These are phyloP conservation scores for Dothiorella sarmentorum DNA, from an alignment of 2,329 filamentous ascomycete genomes.

Conservation along the genomic window DNA sequence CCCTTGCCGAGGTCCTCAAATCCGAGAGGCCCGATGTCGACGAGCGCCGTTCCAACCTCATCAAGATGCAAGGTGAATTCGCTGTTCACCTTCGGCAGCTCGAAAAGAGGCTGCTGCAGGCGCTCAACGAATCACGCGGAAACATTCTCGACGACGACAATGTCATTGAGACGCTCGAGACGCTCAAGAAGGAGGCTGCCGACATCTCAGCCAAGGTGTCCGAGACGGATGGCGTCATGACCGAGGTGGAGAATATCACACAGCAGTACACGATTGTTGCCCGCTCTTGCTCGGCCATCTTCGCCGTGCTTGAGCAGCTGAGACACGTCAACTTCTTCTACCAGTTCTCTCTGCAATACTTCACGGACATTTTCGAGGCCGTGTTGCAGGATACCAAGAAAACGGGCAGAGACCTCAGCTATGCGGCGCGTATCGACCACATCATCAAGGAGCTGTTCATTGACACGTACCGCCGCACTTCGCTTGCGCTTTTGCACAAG, in stretches of 20 bases:
- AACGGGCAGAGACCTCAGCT: slow-evolving; percentile 66
- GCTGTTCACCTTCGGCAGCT: slow-evolving; percentile 95
- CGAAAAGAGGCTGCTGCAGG: slow-evolving; percentile 89
- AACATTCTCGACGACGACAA: slow-evolving; percentile 98
- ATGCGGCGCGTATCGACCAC: slow-evolving; percentile 77
- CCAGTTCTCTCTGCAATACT: slow-evolving; percentile 98
- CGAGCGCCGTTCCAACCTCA: slow-evolving; percentile 90
- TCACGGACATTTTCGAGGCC: slow-evolving; percentile 93
- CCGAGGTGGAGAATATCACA: slow-evolving; percentile 93
- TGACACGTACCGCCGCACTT: slow-evolving; percentile 89
- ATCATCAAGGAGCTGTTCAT: slow-evolving; percentile 92
- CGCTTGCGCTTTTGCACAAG: slow-evolving; percentile 85
- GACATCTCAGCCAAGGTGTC: slow-evolving; percentile 96
- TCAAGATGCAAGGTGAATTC: slow-evolving; percentile 98
- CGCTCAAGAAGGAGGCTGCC: slow-evolving; percentile 92
- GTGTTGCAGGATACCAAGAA: slow-evolving; percentile 80
- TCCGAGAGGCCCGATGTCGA: slow-evolving; percentile 97
- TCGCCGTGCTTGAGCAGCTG: slow-evolving; percentile 92
- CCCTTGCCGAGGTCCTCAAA: slow-evolving; percentile 94
- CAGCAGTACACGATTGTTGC: slow-evolving; percentile 92
- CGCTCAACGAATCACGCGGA: slow-evolving; percentile 93
- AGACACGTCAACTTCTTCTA: slow-evolving; percentile 99
- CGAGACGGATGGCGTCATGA: slow-evolving; percentile 97
- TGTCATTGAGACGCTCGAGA: slow-evolving; percentile 96
- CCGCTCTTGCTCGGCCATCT: slow-evolving; percentile 92